phyloP scores from a whole-genome alignment of 169 alveolate species.

The Cystoisospora suis region DNA sequence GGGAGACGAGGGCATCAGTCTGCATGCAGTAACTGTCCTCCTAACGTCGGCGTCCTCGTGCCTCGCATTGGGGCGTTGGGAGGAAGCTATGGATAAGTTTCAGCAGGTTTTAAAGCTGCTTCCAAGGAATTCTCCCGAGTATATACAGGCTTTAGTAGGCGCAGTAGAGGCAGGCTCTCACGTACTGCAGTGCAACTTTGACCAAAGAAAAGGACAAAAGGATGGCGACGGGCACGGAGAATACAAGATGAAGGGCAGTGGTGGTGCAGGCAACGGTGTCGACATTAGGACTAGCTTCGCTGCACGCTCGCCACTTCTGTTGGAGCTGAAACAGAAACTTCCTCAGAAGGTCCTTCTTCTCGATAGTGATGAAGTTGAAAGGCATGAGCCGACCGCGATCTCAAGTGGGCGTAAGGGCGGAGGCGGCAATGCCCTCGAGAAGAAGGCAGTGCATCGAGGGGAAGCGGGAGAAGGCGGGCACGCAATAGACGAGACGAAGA shows the following conservation, averaged over 20 bases:
- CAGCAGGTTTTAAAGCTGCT: not conserved
- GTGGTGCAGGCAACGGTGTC: not conserved
- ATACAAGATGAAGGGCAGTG: too few species aligned
- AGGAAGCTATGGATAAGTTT: not conserved
- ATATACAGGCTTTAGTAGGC: not conserved
- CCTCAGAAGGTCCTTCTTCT: slow-evolving; percentile 14
- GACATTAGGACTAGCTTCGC: not conserved
- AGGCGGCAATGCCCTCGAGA: not conserved
- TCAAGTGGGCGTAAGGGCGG: not conserved
- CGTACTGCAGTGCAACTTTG: not conserved
- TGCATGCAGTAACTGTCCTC: not conserved
- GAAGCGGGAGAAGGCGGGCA: not conserved
- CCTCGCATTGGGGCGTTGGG: slow-evolving; percentile 30
- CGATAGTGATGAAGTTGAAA: slow-evolving; percentile 53
- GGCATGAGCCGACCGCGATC: not conserved
- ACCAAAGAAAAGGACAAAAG: too few species aligned
- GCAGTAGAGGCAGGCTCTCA: not conserved
- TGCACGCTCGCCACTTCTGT: not conserved
- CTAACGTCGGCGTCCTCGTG: slow-evolving; percentile 7
- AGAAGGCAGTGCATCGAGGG: not conserved
- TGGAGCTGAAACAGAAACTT: slow-evolving; percentile 31
- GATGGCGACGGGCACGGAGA: too few species aligned
- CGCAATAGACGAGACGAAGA: not conserved
- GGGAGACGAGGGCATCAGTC: not conserved
- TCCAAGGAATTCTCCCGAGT: not conserved